Conservation (phyloP, 345 rosid genomes). For the Sapria himalayana region DNA sequence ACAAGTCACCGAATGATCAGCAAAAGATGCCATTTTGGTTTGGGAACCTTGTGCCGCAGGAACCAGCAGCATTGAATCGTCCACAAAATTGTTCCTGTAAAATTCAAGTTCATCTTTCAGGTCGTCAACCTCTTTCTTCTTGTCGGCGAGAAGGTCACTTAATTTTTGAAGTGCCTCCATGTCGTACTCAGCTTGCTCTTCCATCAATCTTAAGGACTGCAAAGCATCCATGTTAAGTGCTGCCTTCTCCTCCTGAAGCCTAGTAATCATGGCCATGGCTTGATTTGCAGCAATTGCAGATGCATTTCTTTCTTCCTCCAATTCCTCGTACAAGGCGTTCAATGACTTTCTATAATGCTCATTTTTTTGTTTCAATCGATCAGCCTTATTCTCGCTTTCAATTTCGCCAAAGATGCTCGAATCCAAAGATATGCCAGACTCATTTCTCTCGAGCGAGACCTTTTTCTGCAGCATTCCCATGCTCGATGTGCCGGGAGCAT, state of each 20-base stretch:
- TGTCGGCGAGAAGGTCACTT: slow-evolving; percentile 58
- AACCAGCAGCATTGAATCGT: slow-evolving; percentile 13
- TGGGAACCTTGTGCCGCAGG: slow-evolving; percentile 3
- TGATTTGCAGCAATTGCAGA: slow-evolving; percentile 75
- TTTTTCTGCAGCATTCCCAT: slow-evolving; percentile 40
- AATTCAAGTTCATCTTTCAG: slow-evolving; percentile 63
- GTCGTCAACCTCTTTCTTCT: slow-evolving; percentile 70
- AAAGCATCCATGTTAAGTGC: slow-evolving; percentile 78
- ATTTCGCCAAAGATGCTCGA: slow-evolving; percentile 63
- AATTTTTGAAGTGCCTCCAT: slow-evolving; percentile 73
- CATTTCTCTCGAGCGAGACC: slow-evolving; percentile 69
- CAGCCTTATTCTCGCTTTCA: slow-evolving; percentile 63
- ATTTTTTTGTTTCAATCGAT: slow-evolving; percentile 61
- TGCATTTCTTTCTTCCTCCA: slow-evolving; percentile 93
- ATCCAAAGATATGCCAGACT: slow-evolving; percentile 64
- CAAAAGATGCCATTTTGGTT: slow-evolving; percentile 6
- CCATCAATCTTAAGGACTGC: slow-evolving; percentile 75
- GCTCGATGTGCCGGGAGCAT: slow-evolving; percentile 21
- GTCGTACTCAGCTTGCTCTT: slow-evolving; percentile 77
- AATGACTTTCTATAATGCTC: slow-evolving; percentile 55
- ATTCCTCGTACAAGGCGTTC: slow-evolving; percentile 41
- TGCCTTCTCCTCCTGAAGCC: slow-evolving; percentile 92
- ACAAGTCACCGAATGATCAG: slow-evolving; percentile 10
- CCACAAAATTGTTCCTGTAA: slow-evolving; percentile 26
- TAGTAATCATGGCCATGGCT: slow-evolving; percentile 96